Conservation (phyloP, 441 rosid species). For the Pelargonium fulgidum region DNA sequence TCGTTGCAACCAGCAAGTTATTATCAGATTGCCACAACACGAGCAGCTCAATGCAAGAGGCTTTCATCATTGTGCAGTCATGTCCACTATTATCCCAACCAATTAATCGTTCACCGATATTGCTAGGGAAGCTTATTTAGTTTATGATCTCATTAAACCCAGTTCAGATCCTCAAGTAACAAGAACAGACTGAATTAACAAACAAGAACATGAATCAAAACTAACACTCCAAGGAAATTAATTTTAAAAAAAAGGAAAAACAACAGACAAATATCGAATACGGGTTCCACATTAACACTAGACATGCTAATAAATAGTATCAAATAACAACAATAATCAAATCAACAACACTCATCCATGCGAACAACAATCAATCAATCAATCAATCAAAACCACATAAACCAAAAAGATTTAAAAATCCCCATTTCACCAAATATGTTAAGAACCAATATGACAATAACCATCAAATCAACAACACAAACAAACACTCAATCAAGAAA, state of each 20-base stretch:
- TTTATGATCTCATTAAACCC: slow-evolving; percentile 1
- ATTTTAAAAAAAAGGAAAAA: slow-evolving; percentile 6
- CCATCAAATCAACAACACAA: slow-evolving; percentile 1
- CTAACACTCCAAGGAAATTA: slow-evolving; percentile 8
- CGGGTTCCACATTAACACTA: too few species aligned
- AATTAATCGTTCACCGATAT: neutral
- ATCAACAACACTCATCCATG: neutral
- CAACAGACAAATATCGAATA: neutral
- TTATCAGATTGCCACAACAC: neutral
- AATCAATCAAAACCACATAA: neutral
- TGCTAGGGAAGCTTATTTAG: neutral
- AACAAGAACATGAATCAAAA: neutral
- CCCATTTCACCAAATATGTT: neutral
- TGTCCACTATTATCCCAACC: neutral
- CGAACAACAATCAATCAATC: neutral
- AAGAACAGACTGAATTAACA: neutral
- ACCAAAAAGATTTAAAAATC: neutral
- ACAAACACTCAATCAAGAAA: neutral
- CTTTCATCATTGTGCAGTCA: too few species aligned
- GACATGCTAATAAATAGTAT: neutral
- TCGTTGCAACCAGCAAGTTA: neutral
- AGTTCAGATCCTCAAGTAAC: slow-evolving; percentile 10
- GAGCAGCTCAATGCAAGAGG: too few species aligned
- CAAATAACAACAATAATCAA: too few species aligned
- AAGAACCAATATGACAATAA: slow-evolving; percentile 3